These are phyloP conservation scores for Gossypium schwendimanii DNA, from an alignment of 441 rosid species.

Conservation along the genomic window DNA sequence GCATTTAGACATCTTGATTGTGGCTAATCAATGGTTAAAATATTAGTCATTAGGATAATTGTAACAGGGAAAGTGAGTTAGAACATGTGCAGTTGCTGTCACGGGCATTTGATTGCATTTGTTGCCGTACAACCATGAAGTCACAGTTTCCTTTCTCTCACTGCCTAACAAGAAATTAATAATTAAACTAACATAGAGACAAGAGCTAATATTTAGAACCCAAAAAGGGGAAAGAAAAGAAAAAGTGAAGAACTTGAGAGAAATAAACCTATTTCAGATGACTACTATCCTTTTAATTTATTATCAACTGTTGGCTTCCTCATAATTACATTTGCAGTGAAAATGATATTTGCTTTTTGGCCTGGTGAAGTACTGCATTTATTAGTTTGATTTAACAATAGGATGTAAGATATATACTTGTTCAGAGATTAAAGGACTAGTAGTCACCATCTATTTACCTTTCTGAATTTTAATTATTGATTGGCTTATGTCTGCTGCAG, in stretches of 20 bases:
- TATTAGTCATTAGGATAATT: not conserved
- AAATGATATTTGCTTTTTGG: not conserved
- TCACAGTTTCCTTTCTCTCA: not conserved
- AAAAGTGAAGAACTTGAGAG: not conserved
- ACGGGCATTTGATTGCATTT: slow-evolving; percentile 6
- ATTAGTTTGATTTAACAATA: not conserved
- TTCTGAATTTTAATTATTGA: slow-evolving; percentile 37
- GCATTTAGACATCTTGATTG: not conserved
- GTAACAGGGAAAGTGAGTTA: not conserved
- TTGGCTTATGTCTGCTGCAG: slow-evolving; percentile 18
- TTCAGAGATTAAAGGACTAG: slow-evolving; percentile 22
- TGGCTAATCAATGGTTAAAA: not conserved
- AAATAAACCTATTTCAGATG: not conserved
- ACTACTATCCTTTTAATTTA: too few species aligned
- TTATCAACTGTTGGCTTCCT: not conserved
- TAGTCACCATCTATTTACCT: slow-evolving; percentile 24
- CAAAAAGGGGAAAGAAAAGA: not conserved
- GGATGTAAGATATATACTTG: not conserved
- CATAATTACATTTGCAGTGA: not conserved
- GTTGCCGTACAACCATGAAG: not conserved
- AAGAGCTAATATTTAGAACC: not conserved
- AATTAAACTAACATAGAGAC: not conserved
- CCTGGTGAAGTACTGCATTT: not conserved
- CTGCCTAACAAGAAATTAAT: not conserved
- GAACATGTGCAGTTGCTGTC: not conserved